phyloP scores from a whole-genome alignment of 768 basidiomycete species.

The Roridomyces roridus region DNA sequence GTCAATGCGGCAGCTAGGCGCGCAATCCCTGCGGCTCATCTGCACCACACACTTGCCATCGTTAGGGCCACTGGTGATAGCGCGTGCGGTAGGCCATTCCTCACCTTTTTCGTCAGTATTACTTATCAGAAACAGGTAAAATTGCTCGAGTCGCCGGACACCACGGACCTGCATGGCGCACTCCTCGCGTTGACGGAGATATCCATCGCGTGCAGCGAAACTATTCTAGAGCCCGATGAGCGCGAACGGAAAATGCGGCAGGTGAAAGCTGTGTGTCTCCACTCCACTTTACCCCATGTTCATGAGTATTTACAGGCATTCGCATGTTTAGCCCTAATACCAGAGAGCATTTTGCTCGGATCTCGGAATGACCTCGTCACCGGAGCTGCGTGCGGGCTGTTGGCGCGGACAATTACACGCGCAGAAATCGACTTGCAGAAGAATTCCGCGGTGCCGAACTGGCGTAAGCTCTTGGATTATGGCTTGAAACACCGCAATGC shows the following conservation, averaged over 20 bases:
- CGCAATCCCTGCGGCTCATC: conserved; percentile 74
- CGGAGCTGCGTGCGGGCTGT: conserved; percentile 72
- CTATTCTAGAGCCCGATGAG: conserved; percentile 32
- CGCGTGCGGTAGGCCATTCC: conserved; percentile 55
- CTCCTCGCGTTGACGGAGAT: conserved; percentile 79
- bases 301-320: conserved; percentile 61
- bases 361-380: conserved; percentile 76
- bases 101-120: neutral
- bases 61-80: conserved; percentile 56
- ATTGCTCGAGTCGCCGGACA: conserved; percentile 69
- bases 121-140: conserved; percentile 45
- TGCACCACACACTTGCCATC: conserved; percentile 62
- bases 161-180: conserved; percentile 79
- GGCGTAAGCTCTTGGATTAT: conserved; percentile 73
- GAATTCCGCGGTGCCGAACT: conserved; percentile 56
- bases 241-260: conserved; percentile 48
- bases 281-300: neutral
- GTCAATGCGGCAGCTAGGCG: conserved; percentile 76
- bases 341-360: conserved; percentile 64
- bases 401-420: conserved; percentile 68
- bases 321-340: conserved; percentile 56
- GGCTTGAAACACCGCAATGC: conserved; percentile 71
- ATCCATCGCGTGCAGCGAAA: conserved; percentile 59
- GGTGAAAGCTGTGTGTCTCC: conserved; percentile 39
- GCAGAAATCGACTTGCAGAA: conserved; percentile 53